Conservation (phyloP, 2,329 filamentous ascomycete species). For the Pleurostoma richardsiae region DNA sequence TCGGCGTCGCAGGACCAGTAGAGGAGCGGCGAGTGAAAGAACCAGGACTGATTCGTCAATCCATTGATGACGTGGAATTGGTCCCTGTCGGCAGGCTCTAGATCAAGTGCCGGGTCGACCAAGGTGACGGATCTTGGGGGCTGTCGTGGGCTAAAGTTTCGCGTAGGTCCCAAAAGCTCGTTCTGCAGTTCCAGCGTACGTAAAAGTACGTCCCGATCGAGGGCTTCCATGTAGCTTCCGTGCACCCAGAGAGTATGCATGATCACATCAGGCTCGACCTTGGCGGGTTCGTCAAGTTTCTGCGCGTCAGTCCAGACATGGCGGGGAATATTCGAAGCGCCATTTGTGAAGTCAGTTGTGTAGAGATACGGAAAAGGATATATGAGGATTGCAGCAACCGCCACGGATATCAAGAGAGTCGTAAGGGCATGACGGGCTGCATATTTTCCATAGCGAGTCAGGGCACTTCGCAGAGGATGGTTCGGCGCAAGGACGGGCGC, state of each 20-base stretch:
- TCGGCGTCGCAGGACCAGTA: conserved; percentile 70
- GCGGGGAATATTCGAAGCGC: conserved; percentile 66
- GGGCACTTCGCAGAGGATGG: conserved; percentile 60
- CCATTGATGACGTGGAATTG: conserved; percentile 55
- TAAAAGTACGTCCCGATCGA: conserved; percentile 60
- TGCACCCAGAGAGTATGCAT: conserved; percentile 82
- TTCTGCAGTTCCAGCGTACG: conserved; percentile 67
- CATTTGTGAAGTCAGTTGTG: conserved; percentile 65
- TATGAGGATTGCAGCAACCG: conserved; percentile 63
- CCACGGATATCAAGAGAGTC: conserved; percentile 70
- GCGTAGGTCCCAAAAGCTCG: conserved; percentile 57
- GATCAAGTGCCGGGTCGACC: conserved; percentile 23
- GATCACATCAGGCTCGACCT: conserved; percentile 61
- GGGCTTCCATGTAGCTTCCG: conserved; percentile 72
- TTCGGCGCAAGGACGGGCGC: conserved; percentile 59
- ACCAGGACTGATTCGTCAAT: conserved; percentile 61
- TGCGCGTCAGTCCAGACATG: conserved; percentile 78
- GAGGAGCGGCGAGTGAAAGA: conserved; percentile 76
- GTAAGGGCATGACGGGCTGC: conserved; percentile 69
- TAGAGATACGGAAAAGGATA: conserved; percentile 75
- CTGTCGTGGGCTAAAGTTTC: conserved; percentile 46
- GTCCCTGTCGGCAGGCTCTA: conserved; percentile 44
- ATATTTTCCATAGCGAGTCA: conserved; percentile 65
- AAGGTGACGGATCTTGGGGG: conserved; percentile 18
- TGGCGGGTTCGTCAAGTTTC: conserved; percentile 48